Percentiles rank a stretch among this genome's conserved stretches.
Conservation (phyloP, 208 protist species). For the Trypanosoma brucei region DNA sequence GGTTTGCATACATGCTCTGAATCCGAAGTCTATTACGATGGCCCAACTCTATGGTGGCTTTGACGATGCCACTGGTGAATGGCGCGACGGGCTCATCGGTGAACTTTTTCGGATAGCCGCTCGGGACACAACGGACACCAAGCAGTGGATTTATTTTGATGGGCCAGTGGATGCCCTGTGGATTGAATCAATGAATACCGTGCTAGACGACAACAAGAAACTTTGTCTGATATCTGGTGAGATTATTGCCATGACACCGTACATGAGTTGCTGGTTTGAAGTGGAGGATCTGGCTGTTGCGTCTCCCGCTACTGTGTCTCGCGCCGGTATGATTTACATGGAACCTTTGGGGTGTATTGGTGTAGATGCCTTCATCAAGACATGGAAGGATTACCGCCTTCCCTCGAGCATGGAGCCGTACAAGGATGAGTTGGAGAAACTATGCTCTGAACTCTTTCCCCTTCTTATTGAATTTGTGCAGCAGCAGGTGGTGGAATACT, state of each 20-base stretch:
- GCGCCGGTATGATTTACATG: slow-evolving; percentile 98
- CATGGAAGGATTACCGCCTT: slow-evolving; percentile 83
- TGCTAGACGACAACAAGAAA: slow-evolving; percentile 95
- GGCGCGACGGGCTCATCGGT: slow-evolving; percentile 94
- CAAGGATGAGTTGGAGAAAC: slow-evolving; percentile 68
- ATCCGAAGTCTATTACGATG: slow-evolving; percentile 98
- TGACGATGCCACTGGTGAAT: slow-evolving; percentile 95
- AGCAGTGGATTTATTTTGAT: slow-evolving; percentile 97
- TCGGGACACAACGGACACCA: slow-evolving; percentile 76
- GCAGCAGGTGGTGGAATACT: slow-evolving; percentile 89
- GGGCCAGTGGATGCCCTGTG: slow-evolving; percentile 95
- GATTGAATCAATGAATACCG: slow-evolving; percentile 96
- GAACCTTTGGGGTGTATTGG: slow-evolving; percentile 90
- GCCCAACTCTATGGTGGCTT: slow-evolving; percentile 96
- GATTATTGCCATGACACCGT: slow-evolving; percentile 93
- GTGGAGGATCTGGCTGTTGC: slow-evolving; percentile 96
- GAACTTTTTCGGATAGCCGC: slow-evolving; percentile 90
- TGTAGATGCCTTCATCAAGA: slow-evolving; percentile 71
- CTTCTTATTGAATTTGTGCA: slow-evolving; percentile 91
- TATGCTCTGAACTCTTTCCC: slow-evolving; percentile 90
- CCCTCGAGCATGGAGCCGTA: slow-evolving; percentile 80
- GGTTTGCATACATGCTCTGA: slow-evolving; percentile 88
- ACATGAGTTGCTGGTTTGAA: slow-evolving; percentile 97
- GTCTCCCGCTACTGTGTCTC: slow-evolving; percentile 96
- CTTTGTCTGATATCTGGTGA: slow-evolving; percentile 94